Conservation (phyloP, 2,329 filamentous ascomycete species). For the Canariomyces notabilis region DNA sequence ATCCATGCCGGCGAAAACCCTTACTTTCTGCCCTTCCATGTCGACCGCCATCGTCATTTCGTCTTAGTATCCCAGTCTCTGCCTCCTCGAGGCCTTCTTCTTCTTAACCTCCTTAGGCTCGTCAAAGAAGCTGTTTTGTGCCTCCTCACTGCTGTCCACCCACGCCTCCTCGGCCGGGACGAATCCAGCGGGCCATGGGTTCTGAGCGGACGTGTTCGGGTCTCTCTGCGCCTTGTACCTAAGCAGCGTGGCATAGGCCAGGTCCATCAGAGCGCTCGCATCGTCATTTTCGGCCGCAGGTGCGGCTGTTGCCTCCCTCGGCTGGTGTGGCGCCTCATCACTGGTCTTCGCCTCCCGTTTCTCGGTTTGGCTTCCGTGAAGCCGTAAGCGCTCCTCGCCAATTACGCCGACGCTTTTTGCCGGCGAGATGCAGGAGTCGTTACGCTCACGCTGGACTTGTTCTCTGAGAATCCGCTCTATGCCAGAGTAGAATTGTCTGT, state of each 20-base stretch:
- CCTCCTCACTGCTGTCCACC: slow-evolving; percentile 18
- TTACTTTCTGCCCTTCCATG: background rate
- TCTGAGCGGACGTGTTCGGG: background rate
- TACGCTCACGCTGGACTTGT: slow-evolving; percentile 30
- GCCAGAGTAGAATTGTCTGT: slow-evolving; percentile 38
- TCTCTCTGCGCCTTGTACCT: slow-evolving; percentile 19
- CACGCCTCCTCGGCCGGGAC: slow-evolving; percentile 16
- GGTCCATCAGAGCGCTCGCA: slow-evolving; percentile 38
- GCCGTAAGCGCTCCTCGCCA: slow-evolving; percentile 32
- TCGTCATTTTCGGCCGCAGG: slow-evolving; percentile 37
- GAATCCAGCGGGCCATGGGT: slow-evolving; percentile 8
- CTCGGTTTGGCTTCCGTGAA: slow-evolving; percentile 11
- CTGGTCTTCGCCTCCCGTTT: slow-evolving; percentile 22
- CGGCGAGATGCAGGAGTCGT: slow-evolving; percentile 25
- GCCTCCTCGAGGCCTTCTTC: slow-evolving; percentile 13
- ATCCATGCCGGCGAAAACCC: background rate
- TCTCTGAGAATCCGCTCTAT: slow-evolving; percentile 33
- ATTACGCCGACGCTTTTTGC: slow-evolving; percentile 34
- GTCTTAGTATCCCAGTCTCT: slow-evolving; percentile 15
- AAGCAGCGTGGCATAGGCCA: slow-evolving; percentile 34
- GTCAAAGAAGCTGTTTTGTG: slow-evolving; percentile 23
- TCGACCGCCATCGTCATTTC: no score
- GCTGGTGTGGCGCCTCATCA: no score
- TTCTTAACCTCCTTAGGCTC: slow-evolving; percentile 12
- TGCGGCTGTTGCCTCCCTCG: no score